Percentiles rank a stretch among this genome's conserved stretches.
Conservation (phyloP, 192 early-diverging fungal species). For the Linnemannia schmuckeri region DNA sequence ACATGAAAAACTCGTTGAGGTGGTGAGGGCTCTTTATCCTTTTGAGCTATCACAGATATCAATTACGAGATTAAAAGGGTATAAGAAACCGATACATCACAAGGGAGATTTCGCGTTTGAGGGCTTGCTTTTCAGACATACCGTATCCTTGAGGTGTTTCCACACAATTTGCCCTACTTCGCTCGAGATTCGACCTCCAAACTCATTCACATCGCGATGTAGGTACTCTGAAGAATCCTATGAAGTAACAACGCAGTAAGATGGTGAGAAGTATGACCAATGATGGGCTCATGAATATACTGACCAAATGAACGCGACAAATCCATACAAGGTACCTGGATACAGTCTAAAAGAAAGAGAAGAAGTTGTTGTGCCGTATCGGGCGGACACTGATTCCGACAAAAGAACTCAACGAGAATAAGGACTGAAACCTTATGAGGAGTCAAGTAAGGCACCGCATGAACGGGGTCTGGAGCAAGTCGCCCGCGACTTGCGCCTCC, state of each 20-base stretch:
- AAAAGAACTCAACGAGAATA: slow-evolving; percentile 42
- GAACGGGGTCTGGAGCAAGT: slow-evolving; percentile 1
- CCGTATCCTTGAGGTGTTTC: slow-evolving; percentile 20
- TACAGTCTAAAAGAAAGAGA: slow-evolving; percentile 33
- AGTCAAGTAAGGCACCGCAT: slow-evolving; percentile 41
- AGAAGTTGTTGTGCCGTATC: slow-evolving; percentile 6
- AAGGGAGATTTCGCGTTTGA: not conserved
- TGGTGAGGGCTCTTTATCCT: slow-evolving; percentile 35
- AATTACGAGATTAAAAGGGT: not conserved
- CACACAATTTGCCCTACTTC: slow-evolving; percentile 6
- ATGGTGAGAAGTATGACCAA: not conserved
- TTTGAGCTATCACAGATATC: slow-evolving; percentile 21
- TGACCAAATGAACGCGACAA: not conserved
- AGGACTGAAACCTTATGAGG: slow-evolving; percentile 46
- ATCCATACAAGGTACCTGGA: slow-evolving; percentile 26
- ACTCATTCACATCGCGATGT: slow-evolving; percentile 19
- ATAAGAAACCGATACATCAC: not conserved
- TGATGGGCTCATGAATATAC: not conserved
- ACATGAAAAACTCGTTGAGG: slow-evolving; percentile 34
- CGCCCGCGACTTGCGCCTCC: not conserved
- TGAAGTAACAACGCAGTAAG: not conserved
- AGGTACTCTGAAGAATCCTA: slow-evolving; percentile 46
- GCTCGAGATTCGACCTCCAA: slow-evolving; percentile 3
- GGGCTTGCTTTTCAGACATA: not conserved
- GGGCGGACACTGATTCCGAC: slow-evolving; percentile 18